phyloP scores from a whole-genome alignment of 2,329 filamentous ascomycete genomes.

The Fusarium torulosum region DNA sequence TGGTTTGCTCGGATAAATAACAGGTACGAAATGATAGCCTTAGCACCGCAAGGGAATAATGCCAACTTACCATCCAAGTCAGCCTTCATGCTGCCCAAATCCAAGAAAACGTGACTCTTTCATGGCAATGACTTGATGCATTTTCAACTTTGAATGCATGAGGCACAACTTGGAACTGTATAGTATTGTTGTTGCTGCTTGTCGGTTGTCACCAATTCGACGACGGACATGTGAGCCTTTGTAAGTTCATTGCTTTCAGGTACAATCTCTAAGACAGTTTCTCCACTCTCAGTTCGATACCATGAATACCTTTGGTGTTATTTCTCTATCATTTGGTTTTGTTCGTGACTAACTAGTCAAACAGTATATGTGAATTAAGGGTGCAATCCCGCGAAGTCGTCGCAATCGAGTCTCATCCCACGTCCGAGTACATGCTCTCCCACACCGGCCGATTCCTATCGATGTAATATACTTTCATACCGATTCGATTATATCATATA shows the following conservation, averaged over 20 bases:
- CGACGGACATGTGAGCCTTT: background rate
- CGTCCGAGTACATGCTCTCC: background rate
- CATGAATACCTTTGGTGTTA: background rate
- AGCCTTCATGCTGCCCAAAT: constrained; percentile 9
- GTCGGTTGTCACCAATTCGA: background rate
- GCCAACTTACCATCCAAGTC: constrained; percentile 4
- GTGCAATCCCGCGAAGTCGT: background rate
- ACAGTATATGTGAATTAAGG: background rate
- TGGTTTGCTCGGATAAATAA: too few species aligned
- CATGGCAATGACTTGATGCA: background rate
- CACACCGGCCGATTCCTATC: background rate
- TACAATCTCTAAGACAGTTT: background rate
- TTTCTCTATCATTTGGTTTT: background rate
- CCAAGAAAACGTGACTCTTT: constrained; percentile 2
- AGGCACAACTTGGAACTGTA: background rate
- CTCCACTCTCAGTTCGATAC: background rate
- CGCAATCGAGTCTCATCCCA: background rate
- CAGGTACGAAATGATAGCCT: too few species aligned
- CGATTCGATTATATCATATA: background rate
- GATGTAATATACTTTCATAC: background rate
- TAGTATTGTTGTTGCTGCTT: background rate
- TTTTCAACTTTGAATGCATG: background rate
- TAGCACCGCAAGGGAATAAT: too few species aligned
- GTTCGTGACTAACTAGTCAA: background rate
- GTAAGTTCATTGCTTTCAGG: background rate